Conservation (phyloP, 345 rosid genomes). For the Ailanthus altissimus region DNA sequence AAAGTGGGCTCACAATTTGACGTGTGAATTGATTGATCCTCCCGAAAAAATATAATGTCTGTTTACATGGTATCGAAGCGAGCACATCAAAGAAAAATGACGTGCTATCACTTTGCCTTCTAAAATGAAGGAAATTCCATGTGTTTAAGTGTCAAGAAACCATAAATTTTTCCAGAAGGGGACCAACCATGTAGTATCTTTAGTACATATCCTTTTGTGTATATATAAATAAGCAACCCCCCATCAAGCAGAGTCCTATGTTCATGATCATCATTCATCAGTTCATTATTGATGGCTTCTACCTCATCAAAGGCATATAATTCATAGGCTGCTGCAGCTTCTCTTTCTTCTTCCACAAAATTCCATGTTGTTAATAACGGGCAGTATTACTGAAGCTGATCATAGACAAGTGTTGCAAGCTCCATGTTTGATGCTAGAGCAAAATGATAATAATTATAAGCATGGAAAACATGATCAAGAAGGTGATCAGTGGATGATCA, state of each 20-base stretch:
- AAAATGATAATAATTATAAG: constrained; percentile 5
- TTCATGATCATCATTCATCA: not conserved
- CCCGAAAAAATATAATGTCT: too few relatives aligned
- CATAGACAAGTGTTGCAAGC: not conserved
- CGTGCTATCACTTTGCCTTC: not conserved
- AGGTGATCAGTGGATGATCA: constrained; percentile 22
- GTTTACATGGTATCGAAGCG: too few relatives aligned
- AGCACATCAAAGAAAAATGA: too few relatives aligned
- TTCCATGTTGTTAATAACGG: constrained; percentile 19
- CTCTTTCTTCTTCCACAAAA: not conserved
- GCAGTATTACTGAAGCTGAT: not conserved
- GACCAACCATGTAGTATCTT: not conserved
- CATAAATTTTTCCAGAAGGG: not conserved
- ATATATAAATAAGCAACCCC: constrained; percentile 11
- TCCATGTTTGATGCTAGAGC: constrained; percentile 9
- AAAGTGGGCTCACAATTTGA: too few relatives aligned
- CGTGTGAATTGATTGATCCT: too few relatives aligned
- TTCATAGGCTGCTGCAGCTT: not conserved
- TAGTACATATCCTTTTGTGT: constrained; percentile 3
- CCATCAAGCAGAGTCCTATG: not conserved
- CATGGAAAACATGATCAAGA: constrained; percentile 17
- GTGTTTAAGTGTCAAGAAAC: not conserved
- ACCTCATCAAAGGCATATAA: too few relatives aligned
- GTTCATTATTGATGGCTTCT: too few relatives aligned
- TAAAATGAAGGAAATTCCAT: constrained; percentile 6